Evolutionary conservation across 352 stramenopile genomes (phyloP), one percentile per base, ranked within the genome.

Genomic region (Phytopythium oedochilum): DNA sequence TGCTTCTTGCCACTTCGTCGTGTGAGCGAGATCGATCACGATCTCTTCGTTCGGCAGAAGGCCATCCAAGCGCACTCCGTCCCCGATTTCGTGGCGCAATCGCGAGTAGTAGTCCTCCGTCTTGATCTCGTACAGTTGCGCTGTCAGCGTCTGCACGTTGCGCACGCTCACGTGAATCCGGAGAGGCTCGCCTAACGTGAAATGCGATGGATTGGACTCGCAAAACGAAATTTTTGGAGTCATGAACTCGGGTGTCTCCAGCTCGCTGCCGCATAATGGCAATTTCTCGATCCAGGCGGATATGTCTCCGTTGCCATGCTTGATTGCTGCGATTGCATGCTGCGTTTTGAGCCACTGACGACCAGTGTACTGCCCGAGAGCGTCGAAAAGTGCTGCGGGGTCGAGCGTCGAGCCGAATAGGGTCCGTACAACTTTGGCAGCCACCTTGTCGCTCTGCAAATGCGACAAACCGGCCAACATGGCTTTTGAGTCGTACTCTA

Each of bases 101-200:
- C 71, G 68, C 17, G 64, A 68, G 50, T 84, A 85, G 35, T 83
- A 78, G 59, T 88, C 78, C 12, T 70, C 58, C 11, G 75, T 79
- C 36, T 82, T 76, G 38, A 88, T 76, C 49, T 86, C 66, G 48
- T 83, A 88, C 12, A 88, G 45, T 47, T 88, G 75, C 1, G 77
- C 71, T 2, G 70, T 86, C 23, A 88, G 45, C 2, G 55, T 63
- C 35, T 82, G 73, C 8, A 83, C 65, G 52, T 86, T 86, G 10
- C 69, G 64, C 18, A 77, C 66, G 20, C 68, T 62, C 3, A 86
- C 56, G 22, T 68, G 62, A 51, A 88, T 34, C 10, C 55, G 48
- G 3, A 88, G 53, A 2, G 66, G 59, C 35, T 83, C 77, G 20
- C 73, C 66, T 0, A 63, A 68, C 3, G 51, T 53, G 60, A 81